Evolutionary conservation across 441 rosid species (phyloP), one percentile per base, ranked within the genome.

Genomic region (Arabidopsis hybrid): DNA sequence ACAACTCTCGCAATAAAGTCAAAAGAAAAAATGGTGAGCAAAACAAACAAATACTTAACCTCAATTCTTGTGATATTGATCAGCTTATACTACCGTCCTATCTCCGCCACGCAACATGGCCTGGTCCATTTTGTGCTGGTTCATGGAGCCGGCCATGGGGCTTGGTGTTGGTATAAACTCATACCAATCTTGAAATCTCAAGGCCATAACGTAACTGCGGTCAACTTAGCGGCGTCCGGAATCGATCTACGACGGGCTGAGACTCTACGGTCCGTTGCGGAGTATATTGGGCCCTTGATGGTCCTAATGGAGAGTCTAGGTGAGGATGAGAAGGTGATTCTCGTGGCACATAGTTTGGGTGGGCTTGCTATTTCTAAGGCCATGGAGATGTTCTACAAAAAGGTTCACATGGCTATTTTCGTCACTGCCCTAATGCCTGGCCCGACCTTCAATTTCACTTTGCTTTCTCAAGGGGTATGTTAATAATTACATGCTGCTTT

Each of bases 121-220:
- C 70, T 0, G 1, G 16, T 40, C 60, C 85, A 80, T 60, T 86
- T 79, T 57, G 83, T 84, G 56, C 57, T 84, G 18, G 72, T 86
- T 26, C 89, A 81, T 69, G 87, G 89, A 12, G 74, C 81, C 0
- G 67, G 89, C 58, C 87, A 77, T 8, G 77, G 91, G 6, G 86
- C 85, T 14, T 82, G 87, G 88, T 79, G 83, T 10, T 80, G 87
- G 88, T 83, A 67, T 77, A 88, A 83, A 79, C 50, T 85, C 34
- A 73, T 78, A 50, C 46, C 80, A 5, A 65, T 81, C 5, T 69
- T 84, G 34, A 78, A 72, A 69, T 75, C 85, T 29, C 72, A 81
- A 3, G 79, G 86, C 43, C 83, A 84, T 66, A 79, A 73, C 4
- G 84, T 82, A 51, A 82, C 84, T 1, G 79, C 86, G 1, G 40